Evolutionary conservation across 2,329 filamentous ascomycete genomes (phyloP).

Genomic region (Aspergillus aculeatus): DNA sequence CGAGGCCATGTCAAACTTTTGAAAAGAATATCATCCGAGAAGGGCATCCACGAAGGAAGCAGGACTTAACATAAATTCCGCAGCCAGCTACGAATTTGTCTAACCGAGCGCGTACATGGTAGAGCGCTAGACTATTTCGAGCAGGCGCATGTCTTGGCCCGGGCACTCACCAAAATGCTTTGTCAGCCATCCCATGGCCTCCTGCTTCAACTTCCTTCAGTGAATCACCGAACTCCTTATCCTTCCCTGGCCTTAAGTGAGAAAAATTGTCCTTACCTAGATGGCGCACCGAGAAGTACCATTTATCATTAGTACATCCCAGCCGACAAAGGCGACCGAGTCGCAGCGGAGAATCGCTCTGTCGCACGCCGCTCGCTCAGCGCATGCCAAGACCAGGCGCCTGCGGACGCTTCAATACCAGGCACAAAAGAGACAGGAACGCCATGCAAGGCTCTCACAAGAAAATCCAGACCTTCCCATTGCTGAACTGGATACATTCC

Average conservation of each 20-base stretch:
- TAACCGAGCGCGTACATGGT: too few species aligned
- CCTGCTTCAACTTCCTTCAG: neutral
- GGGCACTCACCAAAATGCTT: neutral
- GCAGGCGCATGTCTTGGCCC: slow-evolving; percentile 10
- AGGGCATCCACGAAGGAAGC: too few species aligned
- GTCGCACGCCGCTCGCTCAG: slow-evolving; percentile 21
- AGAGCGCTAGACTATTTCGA: neutral
- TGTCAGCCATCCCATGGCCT: neutral
- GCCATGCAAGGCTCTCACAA: neutral
- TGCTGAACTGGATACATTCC: neutral
- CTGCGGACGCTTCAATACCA: slow-evolving; percentile 21
- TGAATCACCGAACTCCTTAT: too few species aligned
- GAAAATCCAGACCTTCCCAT: neutral
- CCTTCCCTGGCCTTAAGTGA: too few species aligned
- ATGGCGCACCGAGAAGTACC: slow-evolving; percentile 1
- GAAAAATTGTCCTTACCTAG: too few species aligned
- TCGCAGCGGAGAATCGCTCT: slow-evolving; percentile 13
- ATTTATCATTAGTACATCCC: neutral
- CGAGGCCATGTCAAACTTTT: too few species aligned
- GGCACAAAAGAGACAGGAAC: slow-evolving; percentile 10
- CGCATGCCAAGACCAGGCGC: slow-evolving; percentile 19
- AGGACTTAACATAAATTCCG: too few species aligned
- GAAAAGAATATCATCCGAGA: too few species aligned
- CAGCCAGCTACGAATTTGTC: too few species aligned
- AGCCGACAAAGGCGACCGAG: neutral